Base-by-base conservation (phyloP, 1,284 basidiomycete species). In the Agroathelia rolfsii region DNA sequence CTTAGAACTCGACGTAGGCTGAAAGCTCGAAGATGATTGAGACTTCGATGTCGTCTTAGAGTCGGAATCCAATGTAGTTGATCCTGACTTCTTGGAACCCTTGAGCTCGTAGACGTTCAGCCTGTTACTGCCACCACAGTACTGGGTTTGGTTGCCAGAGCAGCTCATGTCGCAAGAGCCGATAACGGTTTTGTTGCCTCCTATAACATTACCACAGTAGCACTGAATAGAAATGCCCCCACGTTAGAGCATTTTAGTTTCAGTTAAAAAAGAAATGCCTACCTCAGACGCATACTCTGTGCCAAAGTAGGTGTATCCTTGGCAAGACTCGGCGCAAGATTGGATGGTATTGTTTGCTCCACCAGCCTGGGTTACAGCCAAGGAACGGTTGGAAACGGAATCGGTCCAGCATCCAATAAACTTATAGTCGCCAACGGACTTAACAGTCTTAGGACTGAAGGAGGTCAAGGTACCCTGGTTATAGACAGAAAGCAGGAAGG, bases 21-120 rank as follows among this genome's bases (percentile, higher is more conserved):
- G n/a, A n/a, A n/a, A n/a, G n/a, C n/a, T n/a, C n/a, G n/a, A n/a
- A n/a, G n/a, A n/a, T n/a, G n/a, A n/a, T n/a, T n/a, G n/a, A n/a
- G n/a, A n/a, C n/a, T n/a, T n/a, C n/a, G n/a, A n/a, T n/a, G n/a
- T n/a, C n/a, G n/a, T n/a, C n/a, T n/a, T n/a, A n/a, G n/a, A n/a
- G n/a, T n/a, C n/a, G n/a, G n/a, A n/a, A n/a, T n/a, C 74, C 74
- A 24, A 75, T 79, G 42, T 69, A 79, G 50, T 79, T 76, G n/a
- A n/a, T n/a, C n/a, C n/a, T n/a, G n/a, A n/a, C n/a, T n/a, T n/a
- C n/a, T n/a, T n/a, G n/a, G n/a, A n/a, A n/a, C n/a, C n/a, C n/a
- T n/a, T n/a, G n/a, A n/a, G n/a, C n/a, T n/a, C n/a, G 50, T 78
- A 81, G 5, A 76, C 50, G 41, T 66, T 67, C 24, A 74, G 49